Percentiles rank a stretch among this genome's conserved stretches.
Evolutionary conservation across 2,329 filamentous ascomycete genomes (phyloP).

Genomic region (Colletotrichum lini): DNA sequence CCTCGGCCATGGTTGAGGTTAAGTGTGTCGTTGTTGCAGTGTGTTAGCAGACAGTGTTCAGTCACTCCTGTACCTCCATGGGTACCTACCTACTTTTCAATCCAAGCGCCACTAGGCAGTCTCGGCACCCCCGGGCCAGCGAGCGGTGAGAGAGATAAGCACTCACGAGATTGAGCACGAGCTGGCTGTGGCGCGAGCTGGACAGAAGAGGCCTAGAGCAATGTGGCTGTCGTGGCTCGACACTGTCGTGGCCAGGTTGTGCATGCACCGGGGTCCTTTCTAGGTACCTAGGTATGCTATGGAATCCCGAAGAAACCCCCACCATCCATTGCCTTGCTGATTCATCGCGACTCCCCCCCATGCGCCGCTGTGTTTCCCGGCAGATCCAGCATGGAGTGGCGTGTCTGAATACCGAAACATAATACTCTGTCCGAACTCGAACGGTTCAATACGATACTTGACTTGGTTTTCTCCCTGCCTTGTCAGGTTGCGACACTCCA

Average conservation of each 20-base stretch:
- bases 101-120: neutral
- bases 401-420: neutral
- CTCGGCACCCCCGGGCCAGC: conserved; percentile 21
- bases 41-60: too few relatives aligned
- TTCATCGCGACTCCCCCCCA: conserved; percentile 23
- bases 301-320: conserved; percentile 31
- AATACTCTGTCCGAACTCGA: too few relatives aligned
- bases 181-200: conserved; percentile 6
- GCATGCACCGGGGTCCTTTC: too few relatives aligned
- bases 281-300: neutral
- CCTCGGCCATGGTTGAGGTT: neutral
- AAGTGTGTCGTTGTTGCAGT: neutral
- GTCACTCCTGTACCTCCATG: too few relatives aligned
- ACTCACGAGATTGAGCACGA: neutral
- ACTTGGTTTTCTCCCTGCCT: neutral
- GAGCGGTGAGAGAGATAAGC: conserved; percentile 11
- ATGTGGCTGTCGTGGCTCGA: neutral
- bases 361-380: neutral
- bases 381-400: neutral
- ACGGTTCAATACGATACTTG: neutral
- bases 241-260: neutral
- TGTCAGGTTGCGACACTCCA: neutral
- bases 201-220: neutral
- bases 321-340: conserved; percentile 21
- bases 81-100: neutral